phyloP scores from a whole-genome alignment of 2,329 filamentous ascomycete species.

The Fusarium pseudoanthophilum region DNA sequence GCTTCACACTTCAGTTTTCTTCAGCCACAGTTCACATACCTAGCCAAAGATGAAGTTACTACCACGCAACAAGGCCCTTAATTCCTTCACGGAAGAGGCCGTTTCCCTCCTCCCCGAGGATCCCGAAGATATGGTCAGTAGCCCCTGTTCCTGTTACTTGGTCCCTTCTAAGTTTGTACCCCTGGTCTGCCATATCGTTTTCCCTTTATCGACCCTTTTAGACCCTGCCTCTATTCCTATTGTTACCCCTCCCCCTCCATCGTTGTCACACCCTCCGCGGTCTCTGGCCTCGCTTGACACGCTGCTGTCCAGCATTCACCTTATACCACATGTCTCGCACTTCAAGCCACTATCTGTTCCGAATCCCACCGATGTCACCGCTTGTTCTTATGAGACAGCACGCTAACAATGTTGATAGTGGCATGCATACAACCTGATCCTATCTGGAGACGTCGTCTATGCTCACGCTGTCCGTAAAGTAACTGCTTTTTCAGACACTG shows the following conservation, averaged over 20 bases:
- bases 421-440: slow-evolving; percentile 71
- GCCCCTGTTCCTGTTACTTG: slow-evolving; percentile 15
- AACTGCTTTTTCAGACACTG: slow-evolving; percentile 57
- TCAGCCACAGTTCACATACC: slow-evolving; percentile 19
- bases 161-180: slow-evolving; percentile 11
- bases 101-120: slow-evolving; percentile 58
- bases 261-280: slow-evolving; percentile 25
- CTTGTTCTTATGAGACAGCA: slow-evolving; percentile 10
- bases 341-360: slow-evolving; percentile 18
- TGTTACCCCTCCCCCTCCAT: slow-evolving; percentile 37
- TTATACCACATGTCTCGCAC: slow-evolving; percentile 8
- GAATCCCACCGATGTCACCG: slow-evolving; percentile 12
- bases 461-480: slow-evolving; percentile 68
- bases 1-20: slow-evolving; percentile 15
- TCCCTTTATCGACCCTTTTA: slow-evolving; percentile 12
- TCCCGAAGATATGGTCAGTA: slow-evolving; percentile 59
- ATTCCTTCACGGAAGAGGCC: slow-evolving; percentile 54
- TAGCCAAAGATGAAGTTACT: slow-evolving; percentile 53
- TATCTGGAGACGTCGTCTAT: slow-evolving; percentile 62
- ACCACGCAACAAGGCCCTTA: slow-evolving; percentile 51
- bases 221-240: slow-evolving; percentile 23
- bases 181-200: slow-evolving; percentile 16
- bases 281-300: slow-evolving; percentile 1
- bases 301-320: slow-evolving; percentile 4
- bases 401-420: slow-evolving; percentile 53